Percentiles rank a stretch among this genome's conserved stretches.
Conservation (phyloP, 225 moss, liverwort and hornwort species). For the Bryoerythrophyllum caledonicum region DNA sequence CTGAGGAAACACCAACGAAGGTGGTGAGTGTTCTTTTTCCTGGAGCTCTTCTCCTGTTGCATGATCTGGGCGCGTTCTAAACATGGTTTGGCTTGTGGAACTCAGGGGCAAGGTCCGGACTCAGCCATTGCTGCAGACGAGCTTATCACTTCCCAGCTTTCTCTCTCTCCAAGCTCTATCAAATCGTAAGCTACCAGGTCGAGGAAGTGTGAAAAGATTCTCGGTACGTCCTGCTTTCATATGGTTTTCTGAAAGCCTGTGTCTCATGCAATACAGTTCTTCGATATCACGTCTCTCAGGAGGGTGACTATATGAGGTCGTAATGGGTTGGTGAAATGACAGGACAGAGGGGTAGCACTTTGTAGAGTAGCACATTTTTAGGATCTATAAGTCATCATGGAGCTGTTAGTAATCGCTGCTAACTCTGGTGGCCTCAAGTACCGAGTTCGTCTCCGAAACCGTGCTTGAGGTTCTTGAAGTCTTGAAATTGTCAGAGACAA, state of each 20-base stretch:
- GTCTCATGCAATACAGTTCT: not conserved
- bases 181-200: not conserved
- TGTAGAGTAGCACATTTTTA: constrained; percentile 9
- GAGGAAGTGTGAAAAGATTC: not conserved
- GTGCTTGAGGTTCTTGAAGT: not conserved
- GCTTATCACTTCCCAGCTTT: too few relatives aligned
- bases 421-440: not conserved
- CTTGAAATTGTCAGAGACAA: not conserved
- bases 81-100: constrained; percentile 14
- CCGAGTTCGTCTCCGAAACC: not conserved
- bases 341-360: constrained; percentile 2
- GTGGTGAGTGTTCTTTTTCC: constrained; percentile 23
- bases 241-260: not conserved
- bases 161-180: constrained; percentile 25
- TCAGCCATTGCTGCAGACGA: constrained; percentile 19
- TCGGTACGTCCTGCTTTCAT: constrained; percentile 14
- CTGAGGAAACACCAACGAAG: not conserved
- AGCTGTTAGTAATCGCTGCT: not conserved
- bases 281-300: not conserved
- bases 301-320: not conserved
- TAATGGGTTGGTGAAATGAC: constrained; percentile 4
- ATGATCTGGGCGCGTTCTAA: not conserved
- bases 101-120: constrained; percentile 29
- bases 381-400: not conserved
- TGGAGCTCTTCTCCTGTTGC: not conserved